Evolutionary conservation across 2,329 filamentous ascomycete species (phyloP), one percentile per base, ranked within the genome.

Genomic region (Fusarium oxysporum): DNA sequence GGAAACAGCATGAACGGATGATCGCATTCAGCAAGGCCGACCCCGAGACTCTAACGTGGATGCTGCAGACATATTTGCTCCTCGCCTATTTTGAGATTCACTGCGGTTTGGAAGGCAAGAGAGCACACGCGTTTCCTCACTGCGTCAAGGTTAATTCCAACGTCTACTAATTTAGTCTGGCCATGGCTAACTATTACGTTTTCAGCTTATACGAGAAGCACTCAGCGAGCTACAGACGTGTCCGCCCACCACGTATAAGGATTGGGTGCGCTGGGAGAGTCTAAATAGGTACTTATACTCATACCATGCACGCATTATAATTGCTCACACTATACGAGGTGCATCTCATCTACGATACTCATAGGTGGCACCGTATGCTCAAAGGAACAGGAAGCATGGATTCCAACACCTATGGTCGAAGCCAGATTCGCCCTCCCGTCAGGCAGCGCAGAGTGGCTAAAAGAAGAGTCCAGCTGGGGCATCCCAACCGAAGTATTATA

Each of bases 61-160:
- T 59, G 56, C 33, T 59, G 13, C 56, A 59, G 44, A 59, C 56
- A 28, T 59, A 59, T 33, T 50, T 59, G 8, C 56, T 59, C 33
- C 28, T 59, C 43, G 47, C 33, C 17, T 60, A 60, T 50, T 60
- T 51, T 21, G 44, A 60, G 28, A 60, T 51, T 30, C 56, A 60
- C 40, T 51, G 56, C 44, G 35, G 44, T 10, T 32, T 40, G 19
- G 56, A 60, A 11, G 56, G 44, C 35, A 60, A 60, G 13, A 37
- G 33, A 51, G 35, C 28, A 11, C 43, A 45, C 14, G 43, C 43
- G 25, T 45, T 45, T 21, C 43, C 43, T 45, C 43, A 45, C 43
- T 45, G 43, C 43, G 25, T 45, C 43, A 45, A 45, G 43, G 43
- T 45, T 45, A 45, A 45, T 25, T 11, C 16, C 7, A 30, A 19